Conservation (phyloP, 768 basidiomycete species). For the Lepiota venenata region DNA sequence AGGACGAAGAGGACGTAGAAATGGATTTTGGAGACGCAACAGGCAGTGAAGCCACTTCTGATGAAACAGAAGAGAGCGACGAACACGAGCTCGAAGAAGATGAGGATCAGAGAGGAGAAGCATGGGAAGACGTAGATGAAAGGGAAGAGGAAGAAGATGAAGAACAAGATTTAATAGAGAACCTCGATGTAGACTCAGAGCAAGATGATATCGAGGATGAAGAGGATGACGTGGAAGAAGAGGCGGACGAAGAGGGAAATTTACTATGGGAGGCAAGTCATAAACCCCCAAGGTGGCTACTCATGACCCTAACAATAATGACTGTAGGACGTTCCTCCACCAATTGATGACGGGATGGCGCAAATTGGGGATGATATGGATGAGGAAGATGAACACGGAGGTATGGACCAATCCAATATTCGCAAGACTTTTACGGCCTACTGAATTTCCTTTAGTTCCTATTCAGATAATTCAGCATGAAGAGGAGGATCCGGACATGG, state of each 20-base stretch:
- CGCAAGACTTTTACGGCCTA: conserved; percentile 7
- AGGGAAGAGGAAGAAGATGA: conserved; percentile 72
- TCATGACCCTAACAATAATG: background rate
- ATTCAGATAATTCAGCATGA: conserved; percentile 63
- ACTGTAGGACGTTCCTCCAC: conserved; percentile 50
- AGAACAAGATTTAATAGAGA: conserved; percentile 58
- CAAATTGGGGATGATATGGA: conserved; percentile 49
- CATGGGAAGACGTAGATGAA: conserved; percentile 54
- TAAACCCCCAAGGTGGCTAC: background rate
- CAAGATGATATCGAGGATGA: conserved; percentile 40
- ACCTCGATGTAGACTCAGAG: conserved; percentile 47
- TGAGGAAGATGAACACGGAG: conserved; percentile 61
- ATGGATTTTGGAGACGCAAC: conserved; percentile 87
- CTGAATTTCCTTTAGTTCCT: conserved; percentile 21
- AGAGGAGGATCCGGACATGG: conserved; percentile 59
- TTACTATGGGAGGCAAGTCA: conserved; percentile 34
- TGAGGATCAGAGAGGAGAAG: conserved; percentile 40
- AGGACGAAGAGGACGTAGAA: conserved; percentile 79
- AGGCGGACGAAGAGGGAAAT: conserved; percentile 21
- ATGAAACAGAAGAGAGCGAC: conserved; percentile 66
- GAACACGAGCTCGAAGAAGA: conserved; percentile 54
- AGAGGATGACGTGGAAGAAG: conserved; percentile 48
- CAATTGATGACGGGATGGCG: conserved; percentile 35
- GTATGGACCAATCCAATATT: conserved; percentile 24
- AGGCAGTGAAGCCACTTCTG: conserved; percentile 78